Evolutionary conservation across 2,329 filamentous ascomycete genomes (phyloP).

Genomic region (Sclerotinia trifoliorum): DNA sequence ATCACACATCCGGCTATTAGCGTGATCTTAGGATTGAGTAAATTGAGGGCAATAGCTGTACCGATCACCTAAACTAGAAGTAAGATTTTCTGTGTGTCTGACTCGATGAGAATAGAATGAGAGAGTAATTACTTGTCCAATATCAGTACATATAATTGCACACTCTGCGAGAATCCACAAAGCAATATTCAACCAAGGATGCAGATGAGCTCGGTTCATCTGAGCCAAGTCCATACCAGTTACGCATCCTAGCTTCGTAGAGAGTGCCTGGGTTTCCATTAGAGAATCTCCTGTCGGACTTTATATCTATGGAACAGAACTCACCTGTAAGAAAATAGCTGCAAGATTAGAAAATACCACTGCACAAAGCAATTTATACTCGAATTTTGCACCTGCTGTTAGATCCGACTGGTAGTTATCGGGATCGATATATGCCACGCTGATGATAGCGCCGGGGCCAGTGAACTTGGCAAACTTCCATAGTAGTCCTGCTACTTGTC

Average conservation of each 20-base stretch:
- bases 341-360: slow-evolving; percentile 55
- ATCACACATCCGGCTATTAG: slow-evolving; percentile 65
- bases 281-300: background rate
- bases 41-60: slow-evolving; percentile 66
- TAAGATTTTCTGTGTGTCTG: background rate
- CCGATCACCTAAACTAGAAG: slow-evolving; percentile 56
- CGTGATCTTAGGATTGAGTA: slow-evolving; percentile 60
- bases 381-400: slow-evolving; percentile 51
- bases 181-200: slow-evolving; percentile 51
- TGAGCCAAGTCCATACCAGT: slow-evolving; percentile 53
- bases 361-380: slow-evolving; percentile 53
- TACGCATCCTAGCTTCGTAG: slow-evolving; percentile 46
- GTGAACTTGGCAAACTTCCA: slow-evolving; percentile 47
- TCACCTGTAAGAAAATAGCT: slow-evolving; percentile 43
- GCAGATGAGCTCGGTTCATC: slow-evolving; percentile 51
- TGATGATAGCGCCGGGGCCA: slow-evolving; percentile 45
- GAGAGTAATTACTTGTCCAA: slow-evolving; percentile 25
- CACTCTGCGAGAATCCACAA: slow-evolving; percentile 53
- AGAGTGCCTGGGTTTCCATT: background rate
- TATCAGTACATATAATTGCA: slow-evolving; percentile 40
- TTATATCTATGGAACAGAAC: background rate
- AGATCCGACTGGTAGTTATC: slow-evolving; percentile 56
- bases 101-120: background rate
- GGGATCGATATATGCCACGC: slow-evolving; percentile 42
- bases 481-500: background rate